These are phyloP conservation scores for Fusarium zealandicum DNA, from an alignment of 2,329 filamentous ascomycete genomes.

Conservation along the genomic window DNA sequence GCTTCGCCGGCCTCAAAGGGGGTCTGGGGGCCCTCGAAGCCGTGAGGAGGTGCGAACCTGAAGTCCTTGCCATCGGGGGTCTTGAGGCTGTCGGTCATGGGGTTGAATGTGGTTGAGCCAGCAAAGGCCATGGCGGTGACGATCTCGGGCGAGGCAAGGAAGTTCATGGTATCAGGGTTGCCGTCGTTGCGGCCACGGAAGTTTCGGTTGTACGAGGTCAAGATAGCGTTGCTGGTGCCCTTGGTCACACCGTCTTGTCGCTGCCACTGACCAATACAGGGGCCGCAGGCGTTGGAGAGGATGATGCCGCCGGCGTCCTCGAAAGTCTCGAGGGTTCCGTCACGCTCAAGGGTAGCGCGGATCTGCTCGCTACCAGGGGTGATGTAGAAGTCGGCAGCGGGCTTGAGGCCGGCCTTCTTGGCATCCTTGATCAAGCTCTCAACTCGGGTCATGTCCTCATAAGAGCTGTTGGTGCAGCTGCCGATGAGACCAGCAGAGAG, in stretches of 20 bases:
- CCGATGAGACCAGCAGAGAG: constrained; percentile 97
- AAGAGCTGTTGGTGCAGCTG: constrained; percentile 92
- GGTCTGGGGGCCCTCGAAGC: constrained; percentile 66
- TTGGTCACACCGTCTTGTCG: constrained; percentile 85
- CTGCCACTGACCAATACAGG: constrained; percentile 95
- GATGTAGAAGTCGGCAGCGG: constrained; percentile 91
- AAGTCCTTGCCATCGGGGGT: constrained; percentile 84
- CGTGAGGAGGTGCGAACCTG: constrained; percentile 81
- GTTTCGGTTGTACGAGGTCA: constrained; percentile 98
- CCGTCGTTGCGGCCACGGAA: constrained; percentile 97
- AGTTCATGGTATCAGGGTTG: constrained; percentile 98
- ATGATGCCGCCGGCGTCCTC: constrained; percentile 96
- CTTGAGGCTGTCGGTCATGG: constrained; percentile 82
- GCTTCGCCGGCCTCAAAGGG: constrained; percentile 82
- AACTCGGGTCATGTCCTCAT: constrained; percentile 93
- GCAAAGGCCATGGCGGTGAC: constrained; percentile 97
- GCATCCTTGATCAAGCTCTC: constrained; percentile 82
- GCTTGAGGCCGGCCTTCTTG: constrained; percentile 89
- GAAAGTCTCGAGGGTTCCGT: constrained; percentile 91
- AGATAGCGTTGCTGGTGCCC: constrained; percentile 89
- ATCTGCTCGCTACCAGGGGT: constrained; percentile 98
- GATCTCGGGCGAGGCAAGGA: constrained; percentile 93
- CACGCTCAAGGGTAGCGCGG: constrained; percentile 87
- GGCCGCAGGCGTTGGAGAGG: constrained; percentile 92
- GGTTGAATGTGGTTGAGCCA: constrained; percentile 94